Percentiles rank a stretch among this genome's conserved stretches.
These are phyloP conservation scores for Jimgerdemannia flammicorona DNA, from an alignment of 192 early-diverging fungal species.

Conservation along the genomic window DNA sequence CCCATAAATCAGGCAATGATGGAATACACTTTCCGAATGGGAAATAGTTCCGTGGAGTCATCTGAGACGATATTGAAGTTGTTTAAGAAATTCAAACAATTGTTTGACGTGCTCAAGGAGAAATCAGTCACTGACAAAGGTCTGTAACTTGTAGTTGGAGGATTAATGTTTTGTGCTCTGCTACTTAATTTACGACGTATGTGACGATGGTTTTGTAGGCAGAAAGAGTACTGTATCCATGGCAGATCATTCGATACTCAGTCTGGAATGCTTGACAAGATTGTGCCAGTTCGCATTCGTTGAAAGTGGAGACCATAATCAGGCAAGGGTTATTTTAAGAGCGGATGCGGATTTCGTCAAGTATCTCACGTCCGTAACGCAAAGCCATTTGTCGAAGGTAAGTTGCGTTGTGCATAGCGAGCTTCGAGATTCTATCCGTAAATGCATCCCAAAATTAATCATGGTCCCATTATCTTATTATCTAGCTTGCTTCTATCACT, in stretches of 20 bases:
- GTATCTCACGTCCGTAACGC: conserved; percentile 36
- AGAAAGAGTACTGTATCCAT: conserved; percentile 18
- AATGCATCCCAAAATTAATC: too few relatives aligned
- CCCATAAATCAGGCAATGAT: conserved; percentile 17
- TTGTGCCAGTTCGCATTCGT: conserved; percentile 35
- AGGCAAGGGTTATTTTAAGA: conserved; percentile 21
- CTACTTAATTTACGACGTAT: background rate
- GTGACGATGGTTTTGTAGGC: conserved; percentile 9
- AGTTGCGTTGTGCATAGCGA: background rate
- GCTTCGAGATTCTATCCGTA: background rate
- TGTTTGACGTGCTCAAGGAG: conserved; percentile 41
- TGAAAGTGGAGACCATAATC: conserved; percentile 3
- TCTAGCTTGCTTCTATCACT: conserved; percentile 7
- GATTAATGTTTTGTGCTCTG: background rate
- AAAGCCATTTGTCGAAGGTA: conserved; percentile 33
- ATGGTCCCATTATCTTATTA: background rate
- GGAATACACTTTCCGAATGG: conserved; percentile 26
- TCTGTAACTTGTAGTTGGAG: conserved; percentile 7
- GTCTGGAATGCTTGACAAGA: conserved; percentile 29
- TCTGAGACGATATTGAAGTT: conserved; percentile 36
- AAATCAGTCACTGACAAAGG: conserved; percentile 38
- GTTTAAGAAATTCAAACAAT: conserved; percentile 39
- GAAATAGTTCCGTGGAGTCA: conserved; percentile 14
- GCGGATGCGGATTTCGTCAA: conserved; percentile 43
- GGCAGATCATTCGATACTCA: conserved; percentile 24